Evolutionary conservation across 495 filamentous ascomycete species (phyloP).

Genomic region (Choiromyces venosus): DNA sequence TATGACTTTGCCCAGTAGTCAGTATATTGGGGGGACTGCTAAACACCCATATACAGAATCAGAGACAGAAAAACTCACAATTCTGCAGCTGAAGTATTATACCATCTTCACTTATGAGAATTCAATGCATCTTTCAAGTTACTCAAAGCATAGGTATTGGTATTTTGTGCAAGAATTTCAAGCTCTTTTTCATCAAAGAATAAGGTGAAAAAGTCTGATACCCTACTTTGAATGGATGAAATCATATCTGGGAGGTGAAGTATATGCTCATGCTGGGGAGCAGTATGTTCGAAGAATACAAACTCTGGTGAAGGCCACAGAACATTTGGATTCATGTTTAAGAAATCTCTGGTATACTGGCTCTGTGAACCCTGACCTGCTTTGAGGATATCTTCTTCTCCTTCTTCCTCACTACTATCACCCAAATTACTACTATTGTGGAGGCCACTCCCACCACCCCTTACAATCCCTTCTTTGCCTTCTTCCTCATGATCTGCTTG

Average conservation of each 20-base stretch:
- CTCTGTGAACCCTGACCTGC: background rate
- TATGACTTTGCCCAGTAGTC: too few species aligned
- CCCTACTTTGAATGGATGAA: background rate
- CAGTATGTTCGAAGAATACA: background rate
- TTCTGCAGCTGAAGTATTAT: background rate
- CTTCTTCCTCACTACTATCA: background rate
- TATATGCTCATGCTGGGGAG: rapidly evolving
- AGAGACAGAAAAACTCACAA: background rate
- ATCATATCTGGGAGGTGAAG: background rate
- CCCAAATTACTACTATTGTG: background rate
- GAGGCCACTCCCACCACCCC: background rate
- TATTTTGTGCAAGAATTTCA: background rate
- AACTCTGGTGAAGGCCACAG: background rate
- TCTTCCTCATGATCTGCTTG: background rate
- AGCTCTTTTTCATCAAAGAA: background rate
- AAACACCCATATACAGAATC: background rate
- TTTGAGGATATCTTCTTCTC: background rate
- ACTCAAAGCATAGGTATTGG: background rate
- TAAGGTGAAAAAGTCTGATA: background rate
- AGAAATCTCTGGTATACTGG: background rate
- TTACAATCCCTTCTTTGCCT: background rate
- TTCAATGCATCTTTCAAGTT: background rate
- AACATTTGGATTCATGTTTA: background rate
- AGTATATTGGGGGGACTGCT: background rate
- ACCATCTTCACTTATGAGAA: background rate